Base-by-base conservation (phyloP, 768 basidiomycete genomes). In the Pisolithus orientalis region DNA sequence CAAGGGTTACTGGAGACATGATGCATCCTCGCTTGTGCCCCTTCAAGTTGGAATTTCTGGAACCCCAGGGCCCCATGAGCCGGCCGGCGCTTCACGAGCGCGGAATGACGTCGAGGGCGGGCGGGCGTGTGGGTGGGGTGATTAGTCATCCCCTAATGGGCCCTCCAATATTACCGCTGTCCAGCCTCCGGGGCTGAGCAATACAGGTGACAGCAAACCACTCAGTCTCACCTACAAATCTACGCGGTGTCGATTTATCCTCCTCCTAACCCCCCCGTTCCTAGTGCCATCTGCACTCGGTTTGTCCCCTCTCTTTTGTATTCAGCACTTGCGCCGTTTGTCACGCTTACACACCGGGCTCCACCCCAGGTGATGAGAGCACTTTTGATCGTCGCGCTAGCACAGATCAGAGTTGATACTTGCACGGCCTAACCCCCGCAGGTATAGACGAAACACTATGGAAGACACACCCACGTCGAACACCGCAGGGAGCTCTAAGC, bases 401-500 rank as follows among this genome's bases (percentile, higher is more conserved):
- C 39, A 13, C 17, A 27, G 42, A 39, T 14, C 39, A 44, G 34
- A 21, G 21, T 39, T 34, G 39, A 28, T 47, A 47, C 10, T 38
- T 32, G 17, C 51, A 39, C 39, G 46, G 29, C 45, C 24, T 39
- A 17, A 17, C 46, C 24, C 16, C 32, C 38, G 24, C 9, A 34
- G 14, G 11, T 21, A 37, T 44, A 27, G 10, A 38, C 42, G 25
- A 44, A 42, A 11, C 10, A 25, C 34, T 14, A 69, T 69, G 65
- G 53, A 62, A 32, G 31, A 45, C 28, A 28, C 55, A 24, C 10
- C 44, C 39, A 34, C 49, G 38, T 29, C 52, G 24, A 44, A 43
- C 31, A 39, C 14, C 39, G 25, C 21, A 14, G 25, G 45, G 29
- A 49, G 49, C 40, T 31, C 54, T 25, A 54, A 55, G 29, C 57